phyloP scores from a whole-genome alignment of 2,329 filamentous ascomycete species.

The Magnaporthiopsis poae region DNA sequence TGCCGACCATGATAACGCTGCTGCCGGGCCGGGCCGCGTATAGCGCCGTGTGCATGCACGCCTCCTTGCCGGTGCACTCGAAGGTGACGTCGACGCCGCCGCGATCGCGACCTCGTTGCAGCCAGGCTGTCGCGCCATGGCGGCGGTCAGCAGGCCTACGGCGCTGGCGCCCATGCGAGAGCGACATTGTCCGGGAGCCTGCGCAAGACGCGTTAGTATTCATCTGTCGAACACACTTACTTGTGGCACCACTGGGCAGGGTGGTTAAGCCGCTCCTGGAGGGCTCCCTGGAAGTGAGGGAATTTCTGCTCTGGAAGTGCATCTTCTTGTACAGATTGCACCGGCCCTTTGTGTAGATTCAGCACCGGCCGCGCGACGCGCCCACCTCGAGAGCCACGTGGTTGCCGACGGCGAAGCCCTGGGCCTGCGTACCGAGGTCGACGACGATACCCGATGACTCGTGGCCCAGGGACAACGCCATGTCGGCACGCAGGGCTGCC shows the following conservation, averaged over 20 bases:
- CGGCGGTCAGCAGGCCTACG: constrained; percentile 37
- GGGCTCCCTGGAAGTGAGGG: constrained; percentile 24
- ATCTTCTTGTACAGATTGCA: constrained; percentile 29
- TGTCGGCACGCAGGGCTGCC: constrained; percentile 47
- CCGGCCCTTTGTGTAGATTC: constrained; percentile 27
- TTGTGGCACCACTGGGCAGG: constrained; percentile 22
- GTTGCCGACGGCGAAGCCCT: constrained; percentile 49
- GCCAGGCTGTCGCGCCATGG: constrained; percentile 53
- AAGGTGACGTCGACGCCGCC: constrained; percentile 33
- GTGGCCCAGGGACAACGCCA: constrained; percentile 46
- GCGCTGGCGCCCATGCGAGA: constrained; percentile 42
- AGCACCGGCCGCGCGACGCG: constrained; percentile 42
- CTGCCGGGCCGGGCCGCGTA: constrained; percentile 48
- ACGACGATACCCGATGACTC: constrained; percentile 54
- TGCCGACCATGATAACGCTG: constrained; percentile 44
- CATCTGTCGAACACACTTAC: constrained; percentile 6
- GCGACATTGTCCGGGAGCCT: constrained; percentile 37
- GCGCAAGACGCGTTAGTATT: constrained; percentile 10
- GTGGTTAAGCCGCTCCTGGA: constrained; percentile 23
- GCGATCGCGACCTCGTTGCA: constrained; percentile 43
- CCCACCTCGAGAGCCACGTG: constrained; percentile 59
- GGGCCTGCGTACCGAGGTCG: constrained; percentile 47
- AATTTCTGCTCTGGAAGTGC: constrained; percentile 22
- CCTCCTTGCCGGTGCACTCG: constrained; percentile 65
- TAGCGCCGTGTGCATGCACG: constrained; percentile 64